Evolutionary conservation across 2,329 filamentous ascomycete genomes (phyloP).

Genomic region (Xylaria sp.): DNA sequence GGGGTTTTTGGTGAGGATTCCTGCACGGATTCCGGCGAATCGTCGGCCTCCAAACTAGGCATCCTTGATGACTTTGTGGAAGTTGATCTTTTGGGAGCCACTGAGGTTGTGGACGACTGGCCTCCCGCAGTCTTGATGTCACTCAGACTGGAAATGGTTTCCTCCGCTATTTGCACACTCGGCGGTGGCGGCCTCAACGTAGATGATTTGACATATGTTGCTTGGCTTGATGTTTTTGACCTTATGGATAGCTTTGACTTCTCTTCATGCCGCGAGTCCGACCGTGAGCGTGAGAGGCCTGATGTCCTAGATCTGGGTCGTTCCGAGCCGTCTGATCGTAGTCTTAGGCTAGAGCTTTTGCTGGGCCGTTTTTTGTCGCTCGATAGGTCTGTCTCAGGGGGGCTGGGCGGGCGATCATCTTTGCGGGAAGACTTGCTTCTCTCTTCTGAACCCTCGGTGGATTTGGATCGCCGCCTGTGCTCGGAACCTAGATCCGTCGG

Average conservation of each 20-base stretch:
- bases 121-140: conserved; percentile 50
- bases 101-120: conserved; percentile 50
- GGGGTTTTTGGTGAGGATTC: conserved; percentile 71
- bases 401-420: conserved; percentile 68
- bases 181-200: conserved; percentile 49
- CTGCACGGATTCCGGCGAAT: conserved; percentile 62
- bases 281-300: conserved; percentile 57
- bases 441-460: conserved; percentile 56
- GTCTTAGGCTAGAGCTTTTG: conserved; percentile 49
- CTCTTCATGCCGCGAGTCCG: conserved; percentile 60
- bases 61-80: conserved; percentile 48
- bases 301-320: conserved; percentile 60
- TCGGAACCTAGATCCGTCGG: conserved; percentile 73
- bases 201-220: conserved; percentile 61
- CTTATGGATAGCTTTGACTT: conserved; percentile 64
- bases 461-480: conserved; percentile 61
- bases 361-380: conserved; percentile 56
- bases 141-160: conserved; percentile 48
- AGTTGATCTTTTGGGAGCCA: conserved; percentile 51
- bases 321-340: conserved; percentile 54
- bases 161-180: conserved; percentile 43
- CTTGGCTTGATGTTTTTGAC: conserved; percentile 69
- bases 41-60: conserved; percentile 57
- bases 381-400: conserved; percentile 71
- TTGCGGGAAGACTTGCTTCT: conserved; percentile 57